Evolutionary conservation across 1,139 yeast species (phyloP), one percentile per base, ranked within the genome.

Genomic region (Hyphopichia wangnamkhiaoensis): DNA sequence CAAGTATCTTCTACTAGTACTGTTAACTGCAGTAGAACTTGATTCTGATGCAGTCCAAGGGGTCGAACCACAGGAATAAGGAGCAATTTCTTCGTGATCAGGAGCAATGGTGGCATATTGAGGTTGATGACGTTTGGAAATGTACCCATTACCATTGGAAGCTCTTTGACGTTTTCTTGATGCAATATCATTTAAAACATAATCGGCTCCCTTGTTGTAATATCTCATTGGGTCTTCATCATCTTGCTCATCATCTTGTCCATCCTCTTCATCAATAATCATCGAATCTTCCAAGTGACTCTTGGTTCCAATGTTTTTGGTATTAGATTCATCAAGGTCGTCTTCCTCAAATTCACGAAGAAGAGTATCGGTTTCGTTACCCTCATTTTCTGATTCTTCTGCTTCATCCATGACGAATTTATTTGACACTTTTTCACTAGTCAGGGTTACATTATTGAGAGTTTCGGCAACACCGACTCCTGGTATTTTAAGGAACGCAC

Each of bases 11-110:
- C 95, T 78, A 42, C 63, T 65, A 1, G 65, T 30, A 5, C 28
- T 21, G n/a, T 16, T 21, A 12, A 17, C 56, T 13, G 45, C 43
- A 3, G 56, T 38, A n/a, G 48, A 5, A 29, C 16, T 16, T 6
- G 32, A n/a, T 39, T 65, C 77, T n/a, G n/a, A n/a, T n/a, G 49
- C 5, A n/a, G 13, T 57, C 82, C 94, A 93, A 0, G 96, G 96
- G 0, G 98, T 90, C 3, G 86, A 79, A 1, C 98, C 98, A 1
- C 90, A 88, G 5, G 83, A 82, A 49, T 78, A 79, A 1, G 85
- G 79, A 3, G 13, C 14, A 4, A 35, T 30, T 10, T 30, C 38
- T 10, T 44, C 45, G 10, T 39, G 46, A 15, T 30, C 15, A 36
- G 10, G 12, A 8, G 35, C 14, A 23, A 16, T 8, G 15, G 39